phyloP scores from a whole-genome alignment of 1,284 basidiomycete genomes.

The Pseudozyma thailandica region DNA sequence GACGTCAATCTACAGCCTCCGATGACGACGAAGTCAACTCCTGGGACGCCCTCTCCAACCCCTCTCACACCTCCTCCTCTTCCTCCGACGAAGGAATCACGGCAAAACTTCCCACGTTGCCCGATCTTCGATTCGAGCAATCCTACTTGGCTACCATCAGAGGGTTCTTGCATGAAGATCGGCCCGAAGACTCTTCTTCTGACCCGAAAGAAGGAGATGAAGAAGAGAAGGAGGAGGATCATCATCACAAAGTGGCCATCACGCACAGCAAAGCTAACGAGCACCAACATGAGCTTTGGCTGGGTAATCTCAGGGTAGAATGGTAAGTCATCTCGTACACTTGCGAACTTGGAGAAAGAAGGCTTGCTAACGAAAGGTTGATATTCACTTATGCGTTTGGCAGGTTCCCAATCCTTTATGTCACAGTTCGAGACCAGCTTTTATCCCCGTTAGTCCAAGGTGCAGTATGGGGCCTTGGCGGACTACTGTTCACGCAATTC shows the following conservation, averaged over 20 bases:
- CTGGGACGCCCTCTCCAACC: conserved; percentile 7
- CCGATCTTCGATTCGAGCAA: conserved; percentile 62
- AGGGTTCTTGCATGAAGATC: conserved; percentile 49
- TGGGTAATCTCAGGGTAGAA: conserved; percentile 56
- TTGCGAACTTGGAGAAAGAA: not conserved
- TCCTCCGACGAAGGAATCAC: conserved; percentile 4
- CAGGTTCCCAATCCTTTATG: conserved; percentile 57
- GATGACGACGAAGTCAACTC: conserved; percentile 14
- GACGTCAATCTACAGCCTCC: not conserved
- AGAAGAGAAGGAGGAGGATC: conserved; percentile 15
- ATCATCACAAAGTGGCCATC: conserved; percentile 28
- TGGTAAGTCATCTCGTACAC: conserved; percentile 59
- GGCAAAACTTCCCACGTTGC: conserved; percentile 35
- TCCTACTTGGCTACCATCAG: conserved; percentile 58
- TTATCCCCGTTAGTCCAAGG: conserved; percentile 60
- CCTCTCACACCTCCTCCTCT: conserved; percentile 5
- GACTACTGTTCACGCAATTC: conserved; percentile 42
- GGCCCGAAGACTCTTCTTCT: conserved; percentile 4
- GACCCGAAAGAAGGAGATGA: conserved; percentile 4
- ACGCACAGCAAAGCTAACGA: conserved; percentile 17
- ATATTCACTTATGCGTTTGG: not conserved
- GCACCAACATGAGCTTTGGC: conserved; percentile 51
- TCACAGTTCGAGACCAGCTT: conserved; percentile 61
- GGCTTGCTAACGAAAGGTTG: not conserved
- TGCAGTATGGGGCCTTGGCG: conserved; percentile 55